Evolutionary conservation across 106 monocot species (phyloP), one percentile per base, ranked within the genome.

Genomic region (Triglochin maritima): DNA sequence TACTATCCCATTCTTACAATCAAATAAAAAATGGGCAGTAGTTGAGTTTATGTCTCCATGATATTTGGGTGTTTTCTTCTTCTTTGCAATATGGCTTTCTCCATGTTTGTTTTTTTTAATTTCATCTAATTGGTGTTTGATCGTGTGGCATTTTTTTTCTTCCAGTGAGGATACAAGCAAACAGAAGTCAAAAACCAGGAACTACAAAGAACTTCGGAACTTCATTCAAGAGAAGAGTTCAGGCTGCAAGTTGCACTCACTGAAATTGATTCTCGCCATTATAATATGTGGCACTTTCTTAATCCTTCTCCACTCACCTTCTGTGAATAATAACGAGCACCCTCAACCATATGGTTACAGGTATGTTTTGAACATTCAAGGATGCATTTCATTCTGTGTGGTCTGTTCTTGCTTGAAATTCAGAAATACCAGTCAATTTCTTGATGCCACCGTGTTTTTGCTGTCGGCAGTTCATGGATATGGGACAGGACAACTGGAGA

Each of bases 261-360:
- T 89, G 49, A 73, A 86, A 70, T 44, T 77, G 16, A 62, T 81
- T 17, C 66, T 89, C 9, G 56, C 83, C 16, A 67, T 86, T 11
- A 83, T 89, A 45, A 81, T 83, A 41, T 89, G 70, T 12, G 86
- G 76, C 9, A 72, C 86, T 17, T 49, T 89, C 53, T 62, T 81
- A 43, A 76, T 68, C 12, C 55, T 86, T 41, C 44, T 83, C 46
- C 77, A 64, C 60, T 80, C 83, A 9, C 89, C 86, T 12, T 58
- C 70, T 9, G 70, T 62, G 14, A 52, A 71, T 68, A 53, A 74
- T 41, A 77, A 57, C 56, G 81, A 86, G 8, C 72, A 63, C 48
- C 69, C 62, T 5, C 47, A 14, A 46, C 76, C 52, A 4, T 66
- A 65, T 12, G 59, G 62, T 59, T 74, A 69, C 59, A 45, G 86